These are phyloP conservation scores for Suhomyces canberraensis DNA, from an alignment of 805 yeast genomes.

Conservation along the genomic window DNA sequence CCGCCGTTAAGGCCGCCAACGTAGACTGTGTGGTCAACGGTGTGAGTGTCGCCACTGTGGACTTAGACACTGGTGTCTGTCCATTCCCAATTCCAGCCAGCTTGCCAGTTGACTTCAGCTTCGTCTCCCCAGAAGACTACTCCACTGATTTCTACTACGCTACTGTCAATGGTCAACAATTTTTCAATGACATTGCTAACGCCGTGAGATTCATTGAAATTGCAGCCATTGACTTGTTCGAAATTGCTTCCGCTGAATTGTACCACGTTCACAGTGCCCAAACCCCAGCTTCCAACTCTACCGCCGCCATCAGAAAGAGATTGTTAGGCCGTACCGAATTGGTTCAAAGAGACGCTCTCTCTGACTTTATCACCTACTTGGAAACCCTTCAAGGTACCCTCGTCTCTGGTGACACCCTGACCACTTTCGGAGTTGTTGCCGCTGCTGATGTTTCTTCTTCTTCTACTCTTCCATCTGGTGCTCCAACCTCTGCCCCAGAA, in stretches of 20 bases:
- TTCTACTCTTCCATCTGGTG: conserved; percentile 13
- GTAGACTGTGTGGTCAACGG: conserved; percentile 40
- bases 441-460: conserved; percentile 10
- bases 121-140: conserved; percentile 27
- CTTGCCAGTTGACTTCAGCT: conserved; percentile 26
- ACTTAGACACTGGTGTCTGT: conserved; percentile 39
- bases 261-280: conserved; percentile 28
- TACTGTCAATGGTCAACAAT: conserved; percentile 18
- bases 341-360: conserved; percentile 30
- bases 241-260: conserved; percentile 18
- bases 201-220: conserved; percentile 32
- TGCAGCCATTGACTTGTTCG: conserved; percentile 31
- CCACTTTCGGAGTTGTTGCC: conserved; percentile 16
- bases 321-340: conserved; percentile 20
- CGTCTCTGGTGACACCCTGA: conserved; percentile 12
- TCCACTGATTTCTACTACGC: conserved; percentile 35
- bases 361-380: conserved; percentile 21
- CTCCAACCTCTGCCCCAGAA: conserved; percentile 19
- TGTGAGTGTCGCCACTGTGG: conserved; percentile 31
- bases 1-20: conserved; percentile 27
- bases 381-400: conserved; percentile 24
- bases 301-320: conserved; percentile 41
- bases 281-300: conserved; percentile 35
- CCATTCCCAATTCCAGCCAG: conserved; percentile 32
- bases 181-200: conserved; percentile 31